Evolutionary conservation across 1,139 yeast genomes (phyloP).

Genomic region (Nakaseomyces delphensis): DNA sequence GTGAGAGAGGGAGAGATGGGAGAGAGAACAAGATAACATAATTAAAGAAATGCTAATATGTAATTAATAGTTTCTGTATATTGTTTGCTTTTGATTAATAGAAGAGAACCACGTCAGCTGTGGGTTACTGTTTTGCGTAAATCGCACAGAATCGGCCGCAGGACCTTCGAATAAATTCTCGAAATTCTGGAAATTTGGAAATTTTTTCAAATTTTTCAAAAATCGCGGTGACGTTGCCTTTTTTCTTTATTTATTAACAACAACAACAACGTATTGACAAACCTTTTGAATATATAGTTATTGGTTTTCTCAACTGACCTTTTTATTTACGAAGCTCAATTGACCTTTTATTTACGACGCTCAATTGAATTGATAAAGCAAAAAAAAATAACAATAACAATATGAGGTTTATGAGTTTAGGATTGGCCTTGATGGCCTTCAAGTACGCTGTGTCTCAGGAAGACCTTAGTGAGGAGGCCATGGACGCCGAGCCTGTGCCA

Average conservation of each 20-base stretch:
- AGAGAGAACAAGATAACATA: no score
- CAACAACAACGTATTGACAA: neutral
- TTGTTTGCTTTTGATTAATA: constrained; percentile 4
- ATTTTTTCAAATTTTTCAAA: no score
- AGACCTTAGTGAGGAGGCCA: neutral
- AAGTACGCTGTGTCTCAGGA: neutral
- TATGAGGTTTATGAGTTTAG: neutral
- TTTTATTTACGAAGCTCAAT: no score
- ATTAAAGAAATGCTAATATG: no score
- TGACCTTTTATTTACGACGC: no score
- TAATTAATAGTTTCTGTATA: no score
- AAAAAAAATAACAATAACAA: neutral
- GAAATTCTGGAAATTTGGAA: no score
- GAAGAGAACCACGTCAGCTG: neutral
- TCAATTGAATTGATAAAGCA: neutral
- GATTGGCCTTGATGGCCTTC: constrained; percentile 1
- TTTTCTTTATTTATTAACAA: neutral
- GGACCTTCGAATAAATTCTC: no score
- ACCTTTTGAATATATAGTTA: no score
- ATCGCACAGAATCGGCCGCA: constrained; percentile 1
- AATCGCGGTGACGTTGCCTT: neutral
- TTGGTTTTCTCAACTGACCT: no score
- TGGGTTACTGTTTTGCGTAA: neutral
- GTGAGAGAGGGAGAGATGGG: no score
- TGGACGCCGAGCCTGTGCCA: neutral